Evolutionary conservation across 2,329 filamentous ascomycete species (phyloP), one percentile per base, ranked within the genome.

Genomic region (Xylariaceae sp.): DNA sequence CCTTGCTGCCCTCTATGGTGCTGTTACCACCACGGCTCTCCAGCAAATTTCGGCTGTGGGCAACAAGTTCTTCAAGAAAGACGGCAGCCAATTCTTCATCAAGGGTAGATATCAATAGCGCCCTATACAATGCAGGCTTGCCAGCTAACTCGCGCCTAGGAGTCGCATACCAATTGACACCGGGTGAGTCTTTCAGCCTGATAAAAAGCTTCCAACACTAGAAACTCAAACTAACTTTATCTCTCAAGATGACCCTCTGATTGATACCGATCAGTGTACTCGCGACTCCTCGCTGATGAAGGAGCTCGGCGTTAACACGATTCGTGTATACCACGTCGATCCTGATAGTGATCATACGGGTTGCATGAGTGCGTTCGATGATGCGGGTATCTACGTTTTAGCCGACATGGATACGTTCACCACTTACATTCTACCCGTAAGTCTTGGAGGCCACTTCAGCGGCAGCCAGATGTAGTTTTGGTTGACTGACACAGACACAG

Each of bases 281-380:
- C 79, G 81, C 52, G 89, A 95, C 67, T 83, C 83, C 32, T 62
- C 69, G 13, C 73, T 90, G 57, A 94, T 95, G 86, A 76, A 87
- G 62, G 79, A 81, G 15, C 71, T 95, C 40, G 88, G 87, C 48
- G 79, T 85, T 60, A 95, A 95, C 62, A 76, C 85, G 22, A 89
- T 95, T 56, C 87, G 89, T 43, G 85, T 93, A 44, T 95, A 95
- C 65, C 88, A 95, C 59, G 87, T 95, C 47, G 83, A 94, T 55
- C 69, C 86, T 2, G 62, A 66, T 3, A 79, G 68, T 24, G 71
- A 91, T 60, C 90, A 95, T 64, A 73, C 78, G 43, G 83, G 74
- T 16, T 95, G 89, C 68, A 94, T 95, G 87, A 73, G 73, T 40
- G 83, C 81, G 2, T 87, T 95, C 60, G 81, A 79, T 11, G 79